phyloP scores from a whole-genome alignment of 73 alveolate species.

The Paramecium sonneborni region DNA sequence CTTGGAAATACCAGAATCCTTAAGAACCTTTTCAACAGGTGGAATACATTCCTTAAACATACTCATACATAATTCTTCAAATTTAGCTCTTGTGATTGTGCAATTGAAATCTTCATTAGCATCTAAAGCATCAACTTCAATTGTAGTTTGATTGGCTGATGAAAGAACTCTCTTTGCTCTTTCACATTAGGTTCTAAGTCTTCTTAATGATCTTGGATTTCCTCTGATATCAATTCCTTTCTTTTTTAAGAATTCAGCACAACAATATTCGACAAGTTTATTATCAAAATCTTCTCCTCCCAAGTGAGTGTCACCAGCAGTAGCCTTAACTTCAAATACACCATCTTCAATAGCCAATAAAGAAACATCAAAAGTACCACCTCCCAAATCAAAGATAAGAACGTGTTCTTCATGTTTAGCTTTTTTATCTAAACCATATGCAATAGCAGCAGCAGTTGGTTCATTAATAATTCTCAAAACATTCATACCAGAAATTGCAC shows the following conservation, averaged over 20 bases:
- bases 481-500: conserved; percentile 79
- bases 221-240: conserved; percentile 74
- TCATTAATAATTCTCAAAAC: conserved; percentile 82
- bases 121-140: conserved; percentile 91
- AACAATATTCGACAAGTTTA: conserved; percentile 78
- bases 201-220: conserved; percentile 80
- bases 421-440: conserved; percentile 92
- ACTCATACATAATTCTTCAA: conserved; percentile 88
- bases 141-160: conserved; percentile 81
- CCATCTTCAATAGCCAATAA: conserved; percentile 87
- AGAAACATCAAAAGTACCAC: conserved; percentile 90
- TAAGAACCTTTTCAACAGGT: conserved; percentile 81
- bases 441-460: conserved; percentile 96
- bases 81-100: conserved; percentile 89
- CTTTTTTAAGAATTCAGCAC: conserved; percentile 73
- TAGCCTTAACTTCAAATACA: conserved; percentile 83
- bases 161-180: conserved; percentile 93
- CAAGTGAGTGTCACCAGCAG: conserved; percentile 89
- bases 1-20: conserved; percentile 77
- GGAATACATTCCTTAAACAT: conserved; percentile 82
- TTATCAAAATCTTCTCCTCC: conserved; percentile 97
- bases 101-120: conserved; percentile 88
- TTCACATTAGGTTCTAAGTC: conserved; percentile 86
- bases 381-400: conserved; percentile 84
- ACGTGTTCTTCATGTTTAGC: conserved; percentile 77